These are phyloP conservation scores for Gaeumannomyces tritici DNA, from an alignment of 2,329 filamentous ascomycete species.

Conservation along the genomic window DNA sequence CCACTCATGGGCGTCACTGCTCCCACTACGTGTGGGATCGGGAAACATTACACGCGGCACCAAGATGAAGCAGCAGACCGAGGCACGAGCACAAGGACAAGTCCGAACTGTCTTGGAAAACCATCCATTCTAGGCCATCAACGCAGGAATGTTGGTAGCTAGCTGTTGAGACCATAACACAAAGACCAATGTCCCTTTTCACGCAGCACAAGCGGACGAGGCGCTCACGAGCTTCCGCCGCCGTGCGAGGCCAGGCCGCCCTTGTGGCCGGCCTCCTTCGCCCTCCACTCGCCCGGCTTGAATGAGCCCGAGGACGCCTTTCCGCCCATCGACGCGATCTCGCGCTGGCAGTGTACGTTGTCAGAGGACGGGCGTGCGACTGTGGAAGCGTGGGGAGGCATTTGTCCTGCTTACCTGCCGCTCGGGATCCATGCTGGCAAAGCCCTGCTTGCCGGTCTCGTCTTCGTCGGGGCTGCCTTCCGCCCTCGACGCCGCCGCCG, in stretches of 20 bases:
- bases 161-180: too few species aligned
- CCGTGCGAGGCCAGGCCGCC: constrained; percentile 24
- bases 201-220: too few species aligned
- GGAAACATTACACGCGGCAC: too few species aligned
- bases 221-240: neutral
- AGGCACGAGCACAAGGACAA: neutral
- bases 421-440: constrained; percentile 30
- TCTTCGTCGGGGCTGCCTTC: too few species aligned
- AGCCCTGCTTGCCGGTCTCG: constrained; percentile 20
- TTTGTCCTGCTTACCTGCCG: constrained; percentile 23
- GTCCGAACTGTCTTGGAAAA: too few species aligned
- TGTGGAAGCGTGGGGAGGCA: neutral
- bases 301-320: constrained; percentile 44
- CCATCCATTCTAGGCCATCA: too few species aligned
- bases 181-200: too few species aligned
- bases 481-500: too few species aligned
- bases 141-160: too few species aligned
- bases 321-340: constrained; percentile 46
- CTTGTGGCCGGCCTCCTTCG: constrained; percentile 43
- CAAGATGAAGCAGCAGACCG: too few species aligned
- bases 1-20: too few species aligned
- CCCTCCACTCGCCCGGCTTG: constrained; percentile 39
- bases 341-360: constrained; percentile 21
- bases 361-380: constrained; percentile 20
- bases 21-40: too few species aligned